A percentile compares a stretch with the other conserved stretches of the same genome.
These are phyloP conservation scores for Globisporangium recalcitrans DNA, from an alignment of 352 stramenopile genomes.

Conservation along the genomic window DNA sequence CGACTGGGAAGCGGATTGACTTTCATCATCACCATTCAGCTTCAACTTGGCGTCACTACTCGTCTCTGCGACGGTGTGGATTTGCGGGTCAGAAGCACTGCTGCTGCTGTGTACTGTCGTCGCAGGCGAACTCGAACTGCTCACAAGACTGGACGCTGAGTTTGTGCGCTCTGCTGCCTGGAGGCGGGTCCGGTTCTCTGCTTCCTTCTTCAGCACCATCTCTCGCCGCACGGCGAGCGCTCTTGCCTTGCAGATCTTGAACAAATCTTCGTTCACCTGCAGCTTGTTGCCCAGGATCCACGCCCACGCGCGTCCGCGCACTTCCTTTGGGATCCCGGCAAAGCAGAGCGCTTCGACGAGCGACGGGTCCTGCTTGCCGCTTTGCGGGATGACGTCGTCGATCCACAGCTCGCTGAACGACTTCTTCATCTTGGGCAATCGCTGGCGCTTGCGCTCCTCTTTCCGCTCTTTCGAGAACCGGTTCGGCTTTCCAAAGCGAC, in stretches of 20 bases:
- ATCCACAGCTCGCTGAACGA: conserved; percentile 76
- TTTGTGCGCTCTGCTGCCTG: conserved; percentile 12
- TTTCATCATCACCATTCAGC: conserved; percentile 5
- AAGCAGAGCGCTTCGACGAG: conserved; percentile 70
- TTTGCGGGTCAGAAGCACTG: conserved; percentile 6
- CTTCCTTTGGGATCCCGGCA: conserved; percentile 76
- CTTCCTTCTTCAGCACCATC: conserved; percentile 65
- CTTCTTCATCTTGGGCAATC: conserved; percentile 63
- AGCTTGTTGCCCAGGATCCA: conserved; percentile 79
- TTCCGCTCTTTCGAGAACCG: conserved; percentile 56
- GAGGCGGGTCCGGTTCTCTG: conserved; percentile 18
- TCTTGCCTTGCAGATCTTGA: conserved; percentile 71
- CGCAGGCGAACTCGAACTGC: conserved; percentile 16
- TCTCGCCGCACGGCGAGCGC: conserved; percentile 71
- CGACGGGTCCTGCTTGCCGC: conserved; percentile 12
- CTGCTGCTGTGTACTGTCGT: conserved; percentile 7
- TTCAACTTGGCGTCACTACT: background rate
- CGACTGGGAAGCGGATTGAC: background rate
- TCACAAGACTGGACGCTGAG: conserved; percentile 6
- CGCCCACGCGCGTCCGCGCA: conserved; percentile 73
- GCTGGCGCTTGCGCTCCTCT: conserved; percentile 52
- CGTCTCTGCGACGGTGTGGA: background rate
- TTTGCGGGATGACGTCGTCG: conserved; percentile 48
- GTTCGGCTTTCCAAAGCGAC: conserved; percentile 19
- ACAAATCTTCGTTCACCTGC: conserved; percentile 84